Evolutionary conservation across 208 protist species (phyloP), one percentile per base, ranked within the genome.

Genomic region (Leishmania tarentolae): DNA sequence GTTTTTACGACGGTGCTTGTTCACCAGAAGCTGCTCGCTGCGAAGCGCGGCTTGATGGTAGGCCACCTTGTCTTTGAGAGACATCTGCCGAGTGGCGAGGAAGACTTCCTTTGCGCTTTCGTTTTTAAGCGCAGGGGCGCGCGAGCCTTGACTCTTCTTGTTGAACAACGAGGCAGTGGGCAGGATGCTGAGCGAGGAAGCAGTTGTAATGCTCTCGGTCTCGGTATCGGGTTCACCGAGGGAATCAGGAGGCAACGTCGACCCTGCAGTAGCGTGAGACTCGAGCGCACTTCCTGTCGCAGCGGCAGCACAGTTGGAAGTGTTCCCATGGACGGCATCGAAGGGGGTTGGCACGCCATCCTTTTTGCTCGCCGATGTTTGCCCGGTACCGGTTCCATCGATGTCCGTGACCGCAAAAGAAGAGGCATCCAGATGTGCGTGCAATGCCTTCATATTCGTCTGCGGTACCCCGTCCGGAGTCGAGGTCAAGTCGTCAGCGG

Each of bases 11-110:
- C 91, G 88, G 73, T 91, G 80, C 46, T 76, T 75, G 75, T 90
- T 90, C 40, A 89, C 83, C 35, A 91, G 76, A 61, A 86, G 50
- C 66, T 94, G 88, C 80, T 94, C 91, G n/a, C 79, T 73, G n/a
- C 91, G 87, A 50, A 94, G 83, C 42, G 78, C 85, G 1, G 81
- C 84, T 75, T 94, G 88, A 75, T 94, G 91, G 61, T 85, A 89
- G 13, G 81, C 77, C 46, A 92, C 84, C 70, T 86, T 86, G 35
- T 94, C 85, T 68, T 86, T 83, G 44, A 90, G 63, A 24, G 87
- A 78, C 79, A 93, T 87, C 11, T 73, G 61, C 3, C 73, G 44
- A 28, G 46, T n/a, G 44, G n/a, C 42, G 56, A 9, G 8, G 35
- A 28, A 28, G 46, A n/a, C 31, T 19, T 76, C 72, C 0, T 42